Percentiles rank a stretch among this genome's conserved stretches.
Conservation (phyloP, 495 filamentous ascomycete genomes). For the Friedmanniomyces endolithicus region DNA sequence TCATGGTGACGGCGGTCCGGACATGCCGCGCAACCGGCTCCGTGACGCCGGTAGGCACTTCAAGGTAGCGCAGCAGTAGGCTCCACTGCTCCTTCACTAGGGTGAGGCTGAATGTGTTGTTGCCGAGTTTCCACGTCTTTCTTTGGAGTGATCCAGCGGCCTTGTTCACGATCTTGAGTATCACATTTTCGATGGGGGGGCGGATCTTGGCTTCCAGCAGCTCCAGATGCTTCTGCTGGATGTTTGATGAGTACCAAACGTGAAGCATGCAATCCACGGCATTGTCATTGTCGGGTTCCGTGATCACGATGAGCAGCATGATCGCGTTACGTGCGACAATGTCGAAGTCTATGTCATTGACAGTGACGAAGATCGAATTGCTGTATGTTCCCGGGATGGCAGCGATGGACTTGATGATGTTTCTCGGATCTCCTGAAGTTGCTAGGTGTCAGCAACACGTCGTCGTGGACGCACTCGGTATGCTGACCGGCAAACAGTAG, state of each 20-base stretch:
- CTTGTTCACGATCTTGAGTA: slow-evolving; percentile 21
- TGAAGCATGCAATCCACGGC: slow-evolving; percentile 29
- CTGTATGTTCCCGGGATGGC: slow-evolving; percentile 26
- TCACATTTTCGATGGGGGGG: slow-evolving; percentile 22
- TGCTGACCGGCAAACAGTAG: slow-evolving; percentile 34
- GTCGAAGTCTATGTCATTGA: slow-evolving; percentile 37
- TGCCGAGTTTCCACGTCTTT: slow-evolving; percentile 17
- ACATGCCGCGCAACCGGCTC: neutral
- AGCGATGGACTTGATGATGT: slow-evolving; percentile 33
- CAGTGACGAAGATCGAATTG: slow-evolving; percentile 17
- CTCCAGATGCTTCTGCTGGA: slow-evolving; percentile 18
- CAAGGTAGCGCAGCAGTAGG: slow-evolving; percentile 9
- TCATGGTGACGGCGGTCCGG: slow-evolving; percentile 12
- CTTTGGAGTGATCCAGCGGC: slow-evolving; percentile 4
- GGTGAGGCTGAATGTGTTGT: slow-evolving; percentile 6
- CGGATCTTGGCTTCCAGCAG: neutral
- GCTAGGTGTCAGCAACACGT: slow-evolving; percentile 8
- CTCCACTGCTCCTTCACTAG: slow-evolving; percentile 21
- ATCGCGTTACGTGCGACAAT: slow-evolving; percentile 37
- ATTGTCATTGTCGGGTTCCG: slow-evolving; percentile 10
- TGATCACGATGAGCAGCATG: slow-evolving; percentile 32
- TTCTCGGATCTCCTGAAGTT: slow-evolving; percentile 38
- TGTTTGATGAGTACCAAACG: slow-evolving; percentile 31
- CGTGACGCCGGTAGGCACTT: slow-evolving; percentile 13
- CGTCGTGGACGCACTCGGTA: neutral